phyloP scores from a whole-genome alignment of 2,329 filamentous ascomycete species.

The Fusarium virguliforme region DNA sequence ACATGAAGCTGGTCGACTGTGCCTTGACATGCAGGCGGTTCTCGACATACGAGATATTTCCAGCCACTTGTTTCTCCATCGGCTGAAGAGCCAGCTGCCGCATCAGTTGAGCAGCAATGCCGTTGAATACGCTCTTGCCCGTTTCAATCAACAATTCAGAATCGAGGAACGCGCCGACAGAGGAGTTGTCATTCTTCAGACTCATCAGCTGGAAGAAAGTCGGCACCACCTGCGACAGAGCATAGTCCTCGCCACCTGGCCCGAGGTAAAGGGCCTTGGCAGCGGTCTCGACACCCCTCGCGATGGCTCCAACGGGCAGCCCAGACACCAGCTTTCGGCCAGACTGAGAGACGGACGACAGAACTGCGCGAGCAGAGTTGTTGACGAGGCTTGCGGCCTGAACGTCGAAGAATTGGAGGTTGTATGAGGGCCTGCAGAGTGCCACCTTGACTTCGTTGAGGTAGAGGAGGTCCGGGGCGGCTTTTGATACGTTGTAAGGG shows the following conservation, averaged over 20 bases:
- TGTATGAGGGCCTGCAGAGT: slow-evolving; percentile 45
- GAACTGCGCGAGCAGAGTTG: slow-evolving; percentile 28
- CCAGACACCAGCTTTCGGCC: slow-evolving; percentile 26
- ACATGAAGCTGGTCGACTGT: slow-evolving; percentile 38
- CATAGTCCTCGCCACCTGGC: slow-evolving; percentile 39
- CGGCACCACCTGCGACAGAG: slow-evolving; percentile 42
- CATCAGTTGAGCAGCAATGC: slow-evolving; percentile 36
- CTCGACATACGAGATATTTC: slow-evolving; percentile 31
- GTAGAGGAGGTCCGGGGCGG: slow-evolving; percentile 35
- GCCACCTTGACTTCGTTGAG: slow-evolving; percentile 41
- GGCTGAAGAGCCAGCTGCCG: slow-evolving; percentile 33
- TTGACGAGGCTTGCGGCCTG: slow-evolving; percentile 26
- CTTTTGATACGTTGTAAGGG: slow-evolving; percentile 24
- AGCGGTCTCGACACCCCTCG: slow-evolving; percentile 33
- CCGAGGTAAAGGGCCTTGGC: slow-evolving; percentile 35
- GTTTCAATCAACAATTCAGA: slow-evolving; percentile 30
- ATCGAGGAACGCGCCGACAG: slow-evolving; percentile 33
- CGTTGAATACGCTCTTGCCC: slow-evolving; percentile 34
- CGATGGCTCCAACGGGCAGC: slow-evolving; percentile 33
- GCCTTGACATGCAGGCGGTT: slow-evolving; percentile 36
- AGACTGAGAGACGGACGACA: slow-evolving; percentile 1
- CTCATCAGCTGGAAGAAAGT: slow-evolving; percentile 51
- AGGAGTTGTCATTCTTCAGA: slow-evolving; percentile 38
- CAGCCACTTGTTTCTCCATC: slow-evolving; percentile 22
- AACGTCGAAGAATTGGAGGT: slow-evolving; percentile 33